These are phyloP conservation scores for Bothriochloa decipiens DNA, from an alignment of 176 grass and related monocot genomes.

Conservation along the genomic window DNA sequence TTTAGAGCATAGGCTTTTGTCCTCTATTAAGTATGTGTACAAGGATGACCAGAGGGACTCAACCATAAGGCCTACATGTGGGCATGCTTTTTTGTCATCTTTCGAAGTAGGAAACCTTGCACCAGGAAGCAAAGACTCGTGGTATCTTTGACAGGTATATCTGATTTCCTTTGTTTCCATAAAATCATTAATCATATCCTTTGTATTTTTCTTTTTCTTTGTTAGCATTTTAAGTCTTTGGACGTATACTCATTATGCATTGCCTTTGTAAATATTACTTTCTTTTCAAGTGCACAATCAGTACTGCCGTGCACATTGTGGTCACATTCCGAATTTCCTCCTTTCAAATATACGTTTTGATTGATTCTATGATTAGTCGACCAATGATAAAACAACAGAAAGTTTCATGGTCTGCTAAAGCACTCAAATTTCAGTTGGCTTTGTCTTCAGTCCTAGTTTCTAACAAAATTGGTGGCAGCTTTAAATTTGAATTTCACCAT, in stretches of 20 bases:
- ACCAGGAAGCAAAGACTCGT: conserved; percentile 50
- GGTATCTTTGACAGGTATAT: conserved; percentile 61
- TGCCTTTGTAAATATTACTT: not conserved
- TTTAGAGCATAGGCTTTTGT: conserved; percentile 72
- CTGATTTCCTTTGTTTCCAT: not conserved
- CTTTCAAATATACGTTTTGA: not conserved
- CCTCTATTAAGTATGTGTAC: conserved; percentile 73
- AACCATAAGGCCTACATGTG: conserved; percentile 58
- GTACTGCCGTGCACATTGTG: not conserved
- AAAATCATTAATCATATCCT: not conserved
- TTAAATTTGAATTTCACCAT: not conserved
- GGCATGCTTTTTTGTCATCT: conserved; percentile 71
- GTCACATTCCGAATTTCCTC: not conserved
- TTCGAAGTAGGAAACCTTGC: conserved; percentile 72
- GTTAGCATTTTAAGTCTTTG: not conserved
- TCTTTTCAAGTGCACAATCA: not conserved
- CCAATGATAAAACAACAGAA: not conserved
- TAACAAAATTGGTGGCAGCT: not conserved
- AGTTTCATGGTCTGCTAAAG: not conserved
- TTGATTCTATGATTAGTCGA: not conserved
- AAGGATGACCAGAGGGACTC: conserved; percentile 83
- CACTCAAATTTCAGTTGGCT: not conserved
- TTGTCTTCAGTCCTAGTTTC: not conserved
- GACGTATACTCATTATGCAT: not conserved
- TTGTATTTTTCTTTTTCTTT: not conserved